phyloP scores from a whole-genome alignment of 192 early-diverging fungal genomes.

The Gamsiella multidivaricata region DNA sequence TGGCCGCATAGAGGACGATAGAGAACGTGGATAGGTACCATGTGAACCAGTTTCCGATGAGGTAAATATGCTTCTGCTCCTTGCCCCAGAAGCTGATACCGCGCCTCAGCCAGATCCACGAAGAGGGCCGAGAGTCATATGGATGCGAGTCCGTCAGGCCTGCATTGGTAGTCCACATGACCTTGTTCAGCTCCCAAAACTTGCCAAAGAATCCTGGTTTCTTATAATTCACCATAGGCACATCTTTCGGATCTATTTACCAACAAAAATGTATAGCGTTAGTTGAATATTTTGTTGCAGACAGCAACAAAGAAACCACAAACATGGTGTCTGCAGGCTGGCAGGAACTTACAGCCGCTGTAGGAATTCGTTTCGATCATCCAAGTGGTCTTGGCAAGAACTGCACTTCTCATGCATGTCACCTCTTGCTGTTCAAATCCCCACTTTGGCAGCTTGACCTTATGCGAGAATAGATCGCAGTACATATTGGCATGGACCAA shows the following conservation, averaged over 20 bases:
- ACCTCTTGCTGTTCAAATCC: conserved; percentile 93
- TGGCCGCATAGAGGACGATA: conserved; percentile 68
- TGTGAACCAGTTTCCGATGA: conserved; percentile 91
- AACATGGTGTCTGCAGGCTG: no score
- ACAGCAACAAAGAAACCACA: not conserved
- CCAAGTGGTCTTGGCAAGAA: conserved; percentile 77
- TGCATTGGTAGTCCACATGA: conserved; percentile 92
- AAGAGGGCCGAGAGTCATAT: conserved; percentile 90
- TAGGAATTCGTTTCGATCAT: conserved; percentile 77
- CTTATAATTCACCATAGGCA: conserved; percentile 67
- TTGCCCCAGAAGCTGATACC: conserved; percentile 92
- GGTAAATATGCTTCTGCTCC: conserved; percentile 80
- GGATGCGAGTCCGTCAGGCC: conserved; percentile 91
- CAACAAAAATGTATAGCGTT: not conserved
- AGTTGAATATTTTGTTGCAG: not conserved
- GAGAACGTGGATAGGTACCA: conserved; percentile 82
- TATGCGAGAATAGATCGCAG: conserved; percentile 86
- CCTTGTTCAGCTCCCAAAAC: conserved; percentile 85
- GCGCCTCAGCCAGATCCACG: conserved; percentile 87
- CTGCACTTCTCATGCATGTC: conserved; percentile 89
- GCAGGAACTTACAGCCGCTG: conserved; percentile 55
- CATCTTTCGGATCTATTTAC: conserved; percentile 64
- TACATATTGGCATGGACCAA: conserved; percentile 78
- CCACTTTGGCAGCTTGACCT: conserved; percentile 89
- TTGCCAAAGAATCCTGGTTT: conserved; percentile 83